Percentiles rank a stretch among this genome's conserved stretches.
phyloP scores from a whole-genome alignment of 169 alveolate genomes.

The Babesia bovis region DNA sequence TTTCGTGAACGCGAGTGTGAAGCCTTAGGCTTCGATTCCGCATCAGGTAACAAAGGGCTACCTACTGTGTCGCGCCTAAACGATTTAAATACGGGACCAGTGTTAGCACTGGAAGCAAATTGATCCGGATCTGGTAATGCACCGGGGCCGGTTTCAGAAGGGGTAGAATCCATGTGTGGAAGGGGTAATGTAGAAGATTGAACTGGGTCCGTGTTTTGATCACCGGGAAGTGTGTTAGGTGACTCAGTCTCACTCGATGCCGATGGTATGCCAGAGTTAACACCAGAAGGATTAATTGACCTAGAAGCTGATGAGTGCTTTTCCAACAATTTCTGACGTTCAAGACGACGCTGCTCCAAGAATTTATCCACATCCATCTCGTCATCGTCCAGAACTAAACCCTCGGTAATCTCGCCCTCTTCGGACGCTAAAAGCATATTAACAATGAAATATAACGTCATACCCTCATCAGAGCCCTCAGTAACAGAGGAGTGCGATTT shows the following conservation, averaged over 20 bases:
- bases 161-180: not conserved
- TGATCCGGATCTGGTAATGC: too few relatives aligned
- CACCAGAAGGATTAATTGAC: not conserved
- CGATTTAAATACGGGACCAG: not conserved
- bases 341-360: constrained; percentile 40
- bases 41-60: not conserved
- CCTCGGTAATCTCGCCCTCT: constrained; percentile 63
- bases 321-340: constrained; percentile 41
- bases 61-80: not conserved
- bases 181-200: not conserved
- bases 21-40: not conserved
- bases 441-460: not conserved
- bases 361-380: constrained; percentile 58
- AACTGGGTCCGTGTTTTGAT: not conserved
- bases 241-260: not conserved
- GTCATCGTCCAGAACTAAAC: constrained; percentile 30
- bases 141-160: not conserved
- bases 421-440: constrained; percentile 29
- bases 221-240: not conserved
- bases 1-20: not conserved
- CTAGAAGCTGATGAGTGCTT: not conserved
- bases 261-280: not conserved
- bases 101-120: not conserved
- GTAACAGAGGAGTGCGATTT: constrained; percentile 1
- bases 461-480: constrained; percentile 24